These are phyloP conservation scores for Penicillium sp. DNA, from an alignment of 2,329 filamentous ascomycete genomes.

Conservation along the genomic window DNA sequence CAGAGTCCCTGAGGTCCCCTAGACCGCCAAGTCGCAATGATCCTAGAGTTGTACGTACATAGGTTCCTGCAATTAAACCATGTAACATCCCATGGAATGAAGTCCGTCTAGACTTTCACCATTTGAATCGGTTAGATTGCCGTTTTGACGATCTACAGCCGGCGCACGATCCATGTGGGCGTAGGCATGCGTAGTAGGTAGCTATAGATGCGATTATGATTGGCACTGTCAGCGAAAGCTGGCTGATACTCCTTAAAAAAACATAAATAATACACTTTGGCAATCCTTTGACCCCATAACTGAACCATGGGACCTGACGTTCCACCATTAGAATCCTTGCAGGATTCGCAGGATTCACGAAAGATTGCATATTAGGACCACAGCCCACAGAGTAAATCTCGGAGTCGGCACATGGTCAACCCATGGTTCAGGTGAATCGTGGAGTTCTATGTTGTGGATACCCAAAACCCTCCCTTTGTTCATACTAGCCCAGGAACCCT, in stretches of 20 bases:
- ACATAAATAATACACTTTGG: too few relatives aligned
- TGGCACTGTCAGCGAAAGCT: not conserved
- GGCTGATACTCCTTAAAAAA: not conserved
- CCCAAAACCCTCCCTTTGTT: not conserved
- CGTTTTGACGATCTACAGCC: not conserved
- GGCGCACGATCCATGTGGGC: not conserved
- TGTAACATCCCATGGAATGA: not conserved
- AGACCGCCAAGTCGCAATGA: not conserved
- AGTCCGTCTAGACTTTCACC: not conserved
- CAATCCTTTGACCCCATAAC: not conserved
- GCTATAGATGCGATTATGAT: not conserved
- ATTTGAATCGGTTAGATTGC: not conserved
- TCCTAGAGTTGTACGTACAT: not conserved
- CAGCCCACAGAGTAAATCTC: not conserved
- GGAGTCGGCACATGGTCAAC: not conserved
- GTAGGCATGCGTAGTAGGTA: not conserved
- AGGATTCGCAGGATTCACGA: not conserved
- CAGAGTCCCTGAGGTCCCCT: not conserved
- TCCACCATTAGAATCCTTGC: not conserved
- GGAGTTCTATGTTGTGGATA: not conserved
- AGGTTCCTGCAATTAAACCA: not conserved
- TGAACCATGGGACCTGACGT: not conserved
- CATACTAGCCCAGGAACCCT: not conserved
- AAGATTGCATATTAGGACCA: not conserved
- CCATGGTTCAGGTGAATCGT: slow-evolving; percentile 1